Conservation (phyloP, 2,329 filamentous ascomycete species). For the Aspergillus tubingensis region DNA sequence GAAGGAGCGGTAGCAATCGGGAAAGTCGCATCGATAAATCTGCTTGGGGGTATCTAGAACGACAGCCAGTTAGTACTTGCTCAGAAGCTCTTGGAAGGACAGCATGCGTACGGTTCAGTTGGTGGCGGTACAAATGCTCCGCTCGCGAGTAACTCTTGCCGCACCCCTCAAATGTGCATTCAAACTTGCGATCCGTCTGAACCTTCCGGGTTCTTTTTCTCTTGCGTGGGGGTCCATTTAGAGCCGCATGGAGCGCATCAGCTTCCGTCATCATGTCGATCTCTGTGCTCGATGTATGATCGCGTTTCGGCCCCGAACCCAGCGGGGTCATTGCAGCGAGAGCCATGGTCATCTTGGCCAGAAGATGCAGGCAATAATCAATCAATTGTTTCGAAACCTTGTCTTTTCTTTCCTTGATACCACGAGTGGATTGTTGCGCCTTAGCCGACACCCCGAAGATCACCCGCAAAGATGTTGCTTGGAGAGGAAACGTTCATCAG, state of each 20-base stretch:
- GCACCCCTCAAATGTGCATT: conserved; percentile 82
- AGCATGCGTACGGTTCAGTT: conserved; percentile 75
- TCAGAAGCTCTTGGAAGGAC: background rate
- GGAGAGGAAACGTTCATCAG: conserved; percentile 16
- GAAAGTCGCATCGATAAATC: conserved; percentile 91
- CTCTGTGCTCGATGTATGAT: conserved; percentile 11
- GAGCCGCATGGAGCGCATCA: conserved; percentile 15
- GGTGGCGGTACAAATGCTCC: conserved; percentile 94
- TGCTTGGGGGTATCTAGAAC: conserved; percentile 81
- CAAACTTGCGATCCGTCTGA: conserved; percentile 60
- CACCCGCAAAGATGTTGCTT: conserved; percentile 8
- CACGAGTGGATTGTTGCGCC: background rate
- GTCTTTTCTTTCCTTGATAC: background rate
- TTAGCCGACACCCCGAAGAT: conserved; percentile 19
- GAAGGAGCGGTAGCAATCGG: conserved; percentile 85
- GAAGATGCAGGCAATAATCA: background rate
- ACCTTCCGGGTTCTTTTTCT: conserved; percentile 46
- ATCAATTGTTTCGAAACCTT: background rate
- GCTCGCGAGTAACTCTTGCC: conserved; percentile 96
- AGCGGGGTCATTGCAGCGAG: conserved; percentile 24
- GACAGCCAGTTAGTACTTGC: conserved; percentile 14
- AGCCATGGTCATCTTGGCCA: conserved; percentile 24
- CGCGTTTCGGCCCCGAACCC: conserved; percentile 13
- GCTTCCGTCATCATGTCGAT: conserved; percentile 17
- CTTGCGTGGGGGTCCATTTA: conserved; percentile 18